A percentile compares a stretch with the other conserved stretches of the same genome.
Conservation (phyloP, 768 basidiomycete genomes). For the Pleurotus tuber-regium region DNA sequence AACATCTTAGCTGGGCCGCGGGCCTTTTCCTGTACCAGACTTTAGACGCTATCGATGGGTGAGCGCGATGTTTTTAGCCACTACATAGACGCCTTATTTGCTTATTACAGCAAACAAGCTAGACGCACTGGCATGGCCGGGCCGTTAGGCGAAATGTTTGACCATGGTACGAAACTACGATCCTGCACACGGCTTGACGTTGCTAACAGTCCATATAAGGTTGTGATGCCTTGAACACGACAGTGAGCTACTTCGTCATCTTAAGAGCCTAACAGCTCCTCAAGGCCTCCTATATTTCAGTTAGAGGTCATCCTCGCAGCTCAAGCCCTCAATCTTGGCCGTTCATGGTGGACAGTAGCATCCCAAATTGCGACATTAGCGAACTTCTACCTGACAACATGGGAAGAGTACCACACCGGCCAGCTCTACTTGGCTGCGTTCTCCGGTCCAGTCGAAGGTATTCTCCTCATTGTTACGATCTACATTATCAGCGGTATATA, state of each 20-base stretch:
- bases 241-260: slow-evolving; percentile 42
- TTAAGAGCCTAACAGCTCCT: not conserved
- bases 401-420: slow-evolving; percentile 89
- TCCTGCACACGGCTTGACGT: no score
- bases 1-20: slow-evolving; percentile 65
- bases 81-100: no score
- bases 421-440: slow-evolving; percentile 89
- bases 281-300: slow-evolving; percentile 33
- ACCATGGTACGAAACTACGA: slow-evolving; percentile 85
- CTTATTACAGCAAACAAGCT: slow-evolving; percentile 77
- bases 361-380: slow-evolving; percentile 75
- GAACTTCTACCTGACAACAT: slow-evolving; percentile 82
- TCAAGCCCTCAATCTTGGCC: slow-evolving; percentile 85
- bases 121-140: slow-evolving; percentile 96
- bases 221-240: slow-evolving; percentile 94
- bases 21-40: slow-evolving; percentile 93
- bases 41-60: slow-evolving; percentile 90
- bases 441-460: slow-evolving; percentile 96
- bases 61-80: slow-evolving; percentile 23
- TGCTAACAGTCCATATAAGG: no score
- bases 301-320: slow-evolving; percentile 83
- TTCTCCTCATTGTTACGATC: slow-evolving; percentile 77
- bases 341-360: slow-evolving; percentile 97
- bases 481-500: slow-evolving; percentile 77
- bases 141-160: slow-evolving; percentile 96